Percentiles rank a stretch among this genome's conserved stretches.
Conservation (phyloP, 2,329 filamentous ascomycete genomes). For the Pseudocercospora pini-densiflorae region DNA sequence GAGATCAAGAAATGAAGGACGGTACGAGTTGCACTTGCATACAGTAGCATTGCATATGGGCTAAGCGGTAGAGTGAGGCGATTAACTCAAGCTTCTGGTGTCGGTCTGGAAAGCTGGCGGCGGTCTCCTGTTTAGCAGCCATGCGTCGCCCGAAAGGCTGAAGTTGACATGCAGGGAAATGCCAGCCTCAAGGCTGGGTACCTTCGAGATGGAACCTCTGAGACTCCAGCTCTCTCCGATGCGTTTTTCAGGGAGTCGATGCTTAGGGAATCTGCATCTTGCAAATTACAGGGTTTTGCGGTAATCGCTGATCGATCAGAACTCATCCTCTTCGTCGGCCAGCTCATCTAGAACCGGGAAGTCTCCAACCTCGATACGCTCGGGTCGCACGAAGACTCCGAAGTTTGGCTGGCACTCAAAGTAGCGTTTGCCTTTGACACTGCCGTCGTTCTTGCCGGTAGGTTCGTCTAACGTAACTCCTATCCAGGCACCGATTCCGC, state of each 20-base stretch:
- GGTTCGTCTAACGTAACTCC: slow-evolving; percentile 77
- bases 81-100: neutral
- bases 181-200: slow-evolving; percentile 11
- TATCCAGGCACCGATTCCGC: slow-evolving; percentile 67
- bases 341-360: slow-evolving; percentile 70
- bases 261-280: neutral
- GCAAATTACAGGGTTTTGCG: neutral
- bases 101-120: neutral
- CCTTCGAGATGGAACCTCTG: neutral
- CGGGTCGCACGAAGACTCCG: slow-evolving; percentile 78
- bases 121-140: slow-evolving; percentile 8
- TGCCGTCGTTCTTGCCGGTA: slow-evolving; percentile 81
- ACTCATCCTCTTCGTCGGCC: slow-evolving; percentile 78
- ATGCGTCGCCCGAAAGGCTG: slow-evolving; percentile 7
- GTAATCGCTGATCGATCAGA: slow-evolving; percentile 28
- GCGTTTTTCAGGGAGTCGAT: neutral
- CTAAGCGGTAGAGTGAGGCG: neutral
- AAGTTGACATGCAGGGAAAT: slow-evolving; percentile 16
- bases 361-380: slow-evolving; percentile 77
- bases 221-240: neutral
- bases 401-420: slow-evolving; percentile 72
- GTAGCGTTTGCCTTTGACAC: slow-evolving; percentile 67
- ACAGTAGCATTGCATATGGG: neutral
- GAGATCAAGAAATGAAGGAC: slow-evolving; percentile 5
- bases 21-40: neutral